These are phyloP conservation scores for Ustilago shanxiensis DNA, from an alignment of 1,284 basidiomycete genomes.

Conservation along the genomic window DNA sequence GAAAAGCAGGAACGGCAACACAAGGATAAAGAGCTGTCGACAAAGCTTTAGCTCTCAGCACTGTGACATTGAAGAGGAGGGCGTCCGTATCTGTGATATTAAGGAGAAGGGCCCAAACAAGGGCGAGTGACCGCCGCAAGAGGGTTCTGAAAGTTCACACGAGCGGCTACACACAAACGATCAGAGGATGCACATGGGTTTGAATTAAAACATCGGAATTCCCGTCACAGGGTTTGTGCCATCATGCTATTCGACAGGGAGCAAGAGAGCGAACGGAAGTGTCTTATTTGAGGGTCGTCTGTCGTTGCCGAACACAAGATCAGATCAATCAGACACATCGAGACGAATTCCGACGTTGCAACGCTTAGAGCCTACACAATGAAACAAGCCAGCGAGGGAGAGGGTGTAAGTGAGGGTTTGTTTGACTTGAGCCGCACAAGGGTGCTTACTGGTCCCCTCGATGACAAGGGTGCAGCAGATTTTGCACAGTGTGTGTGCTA, in stretches of 20 bases:
- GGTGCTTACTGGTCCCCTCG: neutral
- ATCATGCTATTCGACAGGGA: neutral
- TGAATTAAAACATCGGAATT: constrained; percentile 11
- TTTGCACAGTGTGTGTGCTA: constrained; percentile 1
- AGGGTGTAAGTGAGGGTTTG: neutral
- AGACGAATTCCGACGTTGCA: constrained; percentile 3
- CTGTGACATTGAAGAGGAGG: neutral
- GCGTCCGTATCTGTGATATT: neutral
- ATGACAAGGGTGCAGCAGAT: constrained; percentile 6
- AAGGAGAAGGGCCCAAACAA: constrained; percentile 8
- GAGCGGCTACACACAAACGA: constrained; percentile 1
- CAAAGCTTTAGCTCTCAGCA: neutral
- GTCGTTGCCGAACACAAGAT: neutral
- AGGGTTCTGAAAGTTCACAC: constrained; percentile 10
- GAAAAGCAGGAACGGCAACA: constrained; percentile 6
- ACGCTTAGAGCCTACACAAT: neutral
- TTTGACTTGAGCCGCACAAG: neutral
- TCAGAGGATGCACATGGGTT: constrained; percentile 9
- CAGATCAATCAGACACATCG: neutral
- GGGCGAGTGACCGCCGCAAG: neutral
- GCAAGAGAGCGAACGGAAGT: constrained; percentile 6
- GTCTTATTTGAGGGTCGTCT: constrained; percentile 5
- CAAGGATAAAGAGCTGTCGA: neutral
- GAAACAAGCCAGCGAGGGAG: neutral
- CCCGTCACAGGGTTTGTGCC: constrained; percentile 5